Conservation (phyloP, 306 rosid species). For the Prosopis cineraria region DNA sequence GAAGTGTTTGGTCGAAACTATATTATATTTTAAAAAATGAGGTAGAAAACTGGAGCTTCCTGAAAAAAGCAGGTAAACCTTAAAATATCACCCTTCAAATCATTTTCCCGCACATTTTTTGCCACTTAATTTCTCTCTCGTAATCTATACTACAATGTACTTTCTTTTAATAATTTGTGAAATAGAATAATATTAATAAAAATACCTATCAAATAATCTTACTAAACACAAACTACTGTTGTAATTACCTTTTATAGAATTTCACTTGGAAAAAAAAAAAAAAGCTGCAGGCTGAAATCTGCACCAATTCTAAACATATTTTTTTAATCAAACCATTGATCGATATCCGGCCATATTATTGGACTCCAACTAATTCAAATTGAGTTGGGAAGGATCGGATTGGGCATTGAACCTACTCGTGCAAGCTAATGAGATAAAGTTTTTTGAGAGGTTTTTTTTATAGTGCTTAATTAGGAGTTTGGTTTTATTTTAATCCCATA, state of each 20-base stretch:
- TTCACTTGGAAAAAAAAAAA: background rate
- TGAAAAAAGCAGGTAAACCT: background rate
- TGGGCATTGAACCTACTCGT: no score
- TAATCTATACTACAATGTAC: background rate
- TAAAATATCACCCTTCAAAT: background rate
- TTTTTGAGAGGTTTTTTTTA: no score
- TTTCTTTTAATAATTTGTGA: background rate
- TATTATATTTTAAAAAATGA: no score
- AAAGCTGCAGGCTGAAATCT: background rate
- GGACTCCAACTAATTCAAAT: no score
- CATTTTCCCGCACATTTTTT: background rate
- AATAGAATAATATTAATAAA: background rate
- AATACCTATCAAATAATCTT: background rate
- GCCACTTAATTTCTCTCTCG: background rate
- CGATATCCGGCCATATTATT: no score
- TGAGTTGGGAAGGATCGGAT: no score
- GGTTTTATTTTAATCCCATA: background rate
- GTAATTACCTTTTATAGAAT: background rate
- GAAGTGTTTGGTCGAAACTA: background rate
- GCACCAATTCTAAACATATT: no score
- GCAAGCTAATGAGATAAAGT: no score
- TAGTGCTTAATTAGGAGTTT: background rate
- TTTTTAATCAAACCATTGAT: no score
- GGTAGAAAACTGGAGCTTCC: background rate
- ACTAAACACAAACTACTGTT: background rate